Conservation (phyloP, 1,284 basidiomycete species). For the Cutaneotrichosporon sp. region DNA sequence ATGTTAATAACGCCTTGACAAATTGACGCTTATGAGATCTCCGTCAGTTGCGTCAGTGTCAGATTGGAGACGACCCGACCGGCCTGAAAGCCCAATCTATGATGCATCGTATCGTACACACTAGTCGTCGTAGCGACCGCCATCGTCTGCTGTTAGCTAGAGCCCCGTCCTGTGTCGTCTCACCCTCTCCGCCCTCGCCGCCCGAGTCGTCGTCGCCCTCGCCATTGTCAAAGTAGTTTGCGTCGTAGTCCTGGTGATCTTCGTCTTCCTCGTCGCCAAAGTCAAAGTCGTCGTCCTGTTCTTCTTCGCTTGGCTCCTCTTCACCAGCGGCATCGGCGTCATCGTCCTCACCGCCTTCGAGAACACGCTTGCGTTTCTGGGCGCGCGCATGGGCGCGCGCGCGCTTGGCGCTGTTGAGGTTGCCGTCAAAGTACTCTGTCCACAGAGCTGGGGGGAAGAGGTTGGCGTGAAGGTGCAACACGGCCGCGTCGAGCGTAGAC, state of each 20-base stretch:
- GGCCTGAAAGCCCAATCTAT: too few species aligned
- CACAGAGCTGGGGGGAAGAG: constrained; percentile 45
- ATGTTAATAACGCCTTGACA: too few species aligned
- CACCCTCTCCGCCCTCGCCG: constrained; percentile 4
- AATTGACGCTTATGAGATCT: too few species aligned
- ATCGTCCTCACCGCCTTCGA: constrained; percentile 14
- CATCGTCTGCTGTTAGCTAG: constrained; percentile 7
- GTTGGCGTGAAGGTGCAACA: constrained; percentile 29
- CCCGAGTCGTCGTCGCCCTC: constrained; percentile 4
- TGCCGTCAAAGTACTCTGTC: constrained; percentile 42
- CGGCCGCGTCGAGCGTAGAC: constrained; percentile 33
- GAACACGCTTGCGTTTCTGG: constrained; percentile 4
- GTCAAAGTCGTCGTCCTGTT: constrained; percentile 38
- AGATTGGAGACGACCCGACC: too few species aligned
- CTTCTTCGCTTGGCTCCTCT: constrained; percentile 9
- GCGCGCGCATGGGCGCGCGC: constrained; percentile 4
- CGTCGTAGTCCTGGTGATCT: constrained; percentile 48
- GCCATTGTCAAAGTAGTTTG: constrained; percentile 47
- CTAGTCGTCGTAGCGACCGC: constrained; percentile 11
- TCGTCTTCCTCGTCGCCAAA: constrained; percentile 42
- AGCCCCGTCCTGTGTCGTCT: too few species aligned
- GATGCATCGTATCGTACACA: constrained; percentile 1
- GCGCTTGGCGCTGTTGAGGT: neutral
- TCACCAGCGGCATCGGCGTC: constrained; percentile 2
- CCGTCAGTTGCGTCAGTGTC: too few species aligned